Base-by-base conservation (phyloP, 1,284 basidiomycete species). In the Heterobasidion occidentale region DNA sequence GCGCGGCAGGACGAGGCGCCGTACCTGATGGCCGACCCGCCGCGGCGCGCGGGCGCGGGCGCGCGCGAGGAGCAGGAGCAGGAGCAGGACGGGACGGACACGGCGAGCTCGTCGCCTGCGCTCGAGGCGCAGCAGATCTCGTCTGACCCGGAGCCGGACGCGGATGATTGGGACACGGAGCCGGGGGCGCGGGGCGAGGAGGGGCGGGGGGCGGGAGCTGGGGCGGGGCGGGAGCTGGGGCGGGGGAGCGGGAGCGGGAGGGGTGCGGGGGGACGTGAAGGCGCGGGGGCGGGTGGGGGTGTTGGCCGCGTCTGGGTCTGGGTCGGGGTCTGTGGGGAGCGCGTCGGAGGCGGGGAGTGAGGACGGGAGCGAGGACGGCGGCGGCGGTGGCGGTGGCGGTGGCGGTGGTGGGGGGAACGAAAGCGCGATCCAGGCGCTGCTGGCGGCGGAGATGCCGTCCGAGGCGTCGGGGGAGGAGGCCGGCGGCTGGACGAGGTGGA, bases 1-100 rank as follows among this genome's bases (percentile, higher is more conserved):
- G 70, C 71, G 51, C 80, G 81, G 57, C 84, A 86, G 65, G 81
- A 86, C 61, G 93, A 94, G 71, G 74, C 70, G 0, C 75, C 76
- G 17, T 94, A 93, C 70, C 70, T 87, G 47, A 73, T 92, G 49
- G 84, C 88, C 61, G 79, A 78, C 36, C 68, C 68, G 35, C 60
- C 67, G 48, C 64, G 62, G 49, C 61, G 66, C 54, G 54, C 61
- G 45, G 3, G 42, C 17, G 6, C 42, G 17, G 42, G 14, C 14
- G 42, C 42, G 42, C 42, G 42, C 42, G n/a, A 45, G 42, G 42
- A 45, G 12, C 14, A 17, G 14, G 67, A 71, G 27, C 71, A 69
- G 61, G 71, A 47, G 27, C 44, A 35, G 15, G 47, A 48, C 14
- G 45, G 44, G 44, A 60, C 51, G 52, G 49, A 52, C 64, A 60